Base-by-base conservation (phyloP, 2,329 filamentous ascomycete genomes). In the Samsoniella hepiali region DNA sequence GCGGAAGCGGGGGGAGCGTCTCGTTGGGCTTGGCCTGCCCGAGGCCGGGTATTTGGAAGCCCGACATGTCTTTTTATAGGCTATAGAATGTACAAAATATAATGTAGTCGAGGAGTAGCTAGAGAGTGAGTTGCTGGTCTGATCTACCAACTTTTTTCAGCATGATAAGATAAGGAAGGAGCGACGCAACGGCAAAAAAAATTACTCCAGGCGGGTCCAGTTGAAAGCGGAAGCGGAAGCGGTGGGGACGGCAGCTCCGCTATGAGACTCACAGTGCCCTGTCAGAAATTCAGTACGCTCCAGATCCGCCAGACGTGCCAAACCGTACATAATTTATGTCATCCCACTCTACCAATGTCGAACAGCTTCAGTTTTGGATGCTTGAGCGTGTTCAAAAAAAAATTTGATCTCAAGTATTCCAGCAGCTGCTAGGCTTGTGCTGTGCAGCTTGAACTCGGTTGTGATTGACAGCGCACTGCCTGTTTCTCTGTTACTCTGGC, bases 1-100 rank as follows among this genome's bases (percentile, higher is more conserved):
- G 42, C 2, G 75, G 71, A 0, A 78, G 69, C 13, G 77, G 77
- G 1, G 77, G 77, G 2, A 79, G 68, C 2, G 69, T 72, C 60
- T 79, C 77, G 61, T 79, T 78, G 5, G 76, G 76, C 65, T 76
- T 78, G 57, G 77, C 77, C 65, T 78, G 75, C 11, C 77, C 77
- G 17, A 79, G 69, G 60, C 77, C 77, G 36, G 77, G 77, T 40
- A 79, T 79, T 63, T 78, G 76, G 40, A 79, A 79, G 61, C 75
- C 75, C 32, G 77, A 75, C 77, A 79, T 79, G 10, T 55, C 5
- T 42, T 34, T 42, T 17, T 42, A 57, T 56, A 32, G 53, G 17
- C 11, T 9, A 8, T 27, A 32, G 47, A 7, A 32, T 27, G 3
- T 29, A 47, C n/a, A 5, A 15, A 55, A 36, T 38, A 29, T 2